Conservation (phyloP, 2,329 filamentous ascomycete genomes). For the Coniella vitis region DNA sequence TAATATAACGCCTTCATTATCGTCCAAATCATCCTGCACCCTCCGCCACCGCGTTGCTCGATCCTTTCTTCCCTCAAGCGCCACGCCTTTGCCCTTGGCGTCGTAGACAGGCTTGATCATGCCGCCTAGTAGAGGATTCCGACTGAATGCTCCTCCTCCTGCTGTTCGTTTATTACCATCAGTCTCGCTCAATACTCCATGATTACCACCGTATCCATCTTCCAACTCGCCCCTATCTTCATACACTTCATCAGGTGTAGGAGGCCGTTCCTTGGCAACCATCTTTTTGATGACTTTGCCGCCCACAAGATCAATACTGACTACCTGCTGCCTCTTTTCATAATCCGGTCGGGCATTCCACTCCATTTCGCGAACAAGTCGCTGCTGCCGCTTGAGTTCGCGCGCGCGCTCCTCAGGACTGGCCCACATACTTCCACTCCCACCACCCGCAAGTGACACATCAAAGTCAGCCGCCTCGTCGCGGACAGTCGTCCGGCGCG, state of each 20-base stretch:
- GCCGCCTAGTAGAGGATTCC: slow-evolving; percentile 59
- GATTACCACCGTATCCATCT: too few species aligned
- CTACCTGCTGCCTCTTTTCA: slow-evolving; percentile 77
- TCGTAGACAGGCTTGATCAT: slow-evolving; percentile 59
- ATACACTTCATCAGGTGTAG: slow-evolving; percentile 39
- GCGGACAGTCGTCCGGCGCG: slow-evolving; percentile 72
- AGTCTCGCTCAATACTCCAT: slow-evolving; percentile 28
- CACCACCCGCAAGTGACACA: slow-evolving; percentile 35
- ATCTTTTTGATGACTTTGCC: slow-evolving; percentile 70
- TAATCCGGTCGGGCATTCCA: slow-evolving; percentile 81
- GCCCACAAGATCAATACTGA: slow-evolving; percentile 76
- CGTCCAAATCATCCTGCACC: slow-evolving; percentile 52
- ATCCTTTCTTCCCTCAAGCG: slow-evolving; percentile 36
- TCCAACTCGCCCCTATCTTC: slow-evolving; percentile 23
- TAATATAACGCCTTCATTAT: slow-evolving; percentile 54
- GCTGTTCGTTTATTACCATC: slow-evolving; percentile 27
- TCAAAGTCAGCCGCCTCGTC: slow-evolving; percentile 72
- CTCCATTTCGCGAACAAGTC: slow-evolving; percentile 74
- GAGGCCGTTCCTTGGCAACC: slow-evolving; percentile 53
- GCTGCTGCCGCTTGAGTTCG: slow-evolving; percentile 81
- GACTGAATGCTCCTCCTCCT: slow-evolving; percentile 56
- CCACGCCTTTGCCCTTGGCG: slow-evolving; percentile 43
- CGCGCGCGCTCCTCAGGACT: slow-evolving; percentile 73
- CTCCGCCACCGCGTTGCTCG: slow-evolving; percentile 46
- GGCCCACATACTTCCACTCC: slow-evolving; percentile 67